Evolutionary conservation across 192 early-diverging fungal species (phyloP), one percentile per base, ranked within the genome.

Genomic region (Coemansia guatemalensis): DNA sequence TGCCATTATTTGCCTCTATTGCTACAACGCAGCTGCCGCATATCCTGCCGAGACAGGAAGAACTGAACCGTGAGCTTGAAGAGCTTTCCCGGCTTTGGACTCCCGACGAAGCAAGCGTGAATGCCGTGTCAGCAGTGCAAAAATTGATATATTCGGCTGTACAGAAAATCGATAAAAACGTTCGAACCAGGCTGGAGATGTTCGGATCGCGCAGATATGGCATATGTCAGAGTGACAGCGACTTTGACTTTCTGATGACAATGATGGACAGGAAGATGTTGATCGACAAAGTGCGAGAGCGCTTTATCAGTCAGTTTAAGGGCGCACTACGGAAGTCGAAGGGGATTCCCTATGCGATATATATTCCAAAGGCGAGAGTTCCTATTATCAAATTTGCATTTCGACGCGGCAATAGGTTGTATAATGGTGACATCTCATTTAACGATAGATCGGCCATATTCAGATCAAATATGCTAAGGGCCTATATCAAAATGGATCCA

Each of bases 341-440:
- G 3, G 60, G 60, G 17, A 67, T 70, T 51, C 3, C 4, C 1
- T 33, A 14, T 12, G 54, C 66, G 2, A 12, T 74, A 2, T 55
- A 62, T 27, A 27, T 80, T 3, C 14, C n/a, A 18, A 56, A 67
- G 8, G 68, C 77, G 12, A 60, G 54, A 5, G 71, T 74, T 35
- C 77, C 77, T 2, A 80, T 80, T 4, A 61, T 74, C 51, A 80
- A 74, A 58, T 80, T 80, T 30, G 27, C 24, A 2, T 80, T 62
- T 55, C 27, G 41, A 20, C 11, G 12, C 0, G 33, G 33, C 3
- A 17, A 11, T 20, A 30, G 58, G 35, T 7, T 44, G 47, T 56
- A 67, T 30, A 58, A 67, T 35, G 64, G 77, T 68, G 77, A 80
- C 44, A 57, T 80, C 2, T 67, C 71, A 26, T 65, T 66, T 7